Base-by-base conservation (phyloP, 2,329 filamentous ascomycete genomes). In the Cladosporium sp. region DNA sequence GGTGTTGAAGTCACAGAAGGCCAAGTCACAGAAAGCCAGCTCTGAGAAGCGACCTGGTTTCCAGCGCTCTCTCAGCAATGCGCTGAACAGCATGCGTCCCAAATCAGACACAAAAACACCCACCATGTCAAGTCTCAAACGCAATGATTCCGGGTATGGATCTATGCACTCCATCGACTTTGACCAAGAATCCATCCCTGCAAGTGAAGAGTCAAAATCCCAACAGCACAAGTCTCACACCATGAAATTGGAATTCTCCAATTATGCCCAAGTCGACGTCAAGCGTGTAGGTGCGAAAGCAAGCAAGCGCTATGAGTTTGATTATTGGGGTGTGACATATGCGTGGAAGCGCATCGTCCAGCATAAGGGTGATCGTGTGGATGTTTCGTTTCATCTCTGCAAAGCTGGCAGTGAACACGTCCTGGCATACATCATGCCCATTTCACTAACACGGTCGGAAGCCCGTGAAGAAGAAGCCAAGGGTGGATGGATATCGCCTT, bases 221-320 rank as follows among this genome's bases (percentile, higher is more conserved):
- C 65, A 66, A 43, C 63, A 66, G 7, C 55, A 69, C 53, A 63
- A 70, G 38, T 46, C 41, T 29, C 80, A 87, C 15, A 87, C 84
- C 51, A 86, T 92, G 66, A 88, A 90, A 69, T 79, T 98, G 29
- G 92, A 97, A 66, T 98, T 96, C 67, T 94, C 89, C 57, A 98
- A 97, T 72, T 98, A 98, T 66, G 92, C 92, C 2, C 89, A 93
- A 60, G 83, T 97, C 35, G 87, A 95, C 57, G 72, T 98, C 43
- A 83, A 80, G 58, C 82, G 88, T 36, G 77, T 80, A 19, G 85
- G 85, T 6, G 73, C 78, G 43, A 83, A 81, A 58, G 74, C 77
- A 38, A 77, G 77, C 55, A 92, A 90, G 70, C 80, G 82, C 54
- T 97, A 96, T 67, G 87, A 90, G 49, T 96, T 95, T 62, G 86